Base-by-base conservation (phyloP, 768 basidiomycete species). In the Cystobasidium ongulense region DNA sequence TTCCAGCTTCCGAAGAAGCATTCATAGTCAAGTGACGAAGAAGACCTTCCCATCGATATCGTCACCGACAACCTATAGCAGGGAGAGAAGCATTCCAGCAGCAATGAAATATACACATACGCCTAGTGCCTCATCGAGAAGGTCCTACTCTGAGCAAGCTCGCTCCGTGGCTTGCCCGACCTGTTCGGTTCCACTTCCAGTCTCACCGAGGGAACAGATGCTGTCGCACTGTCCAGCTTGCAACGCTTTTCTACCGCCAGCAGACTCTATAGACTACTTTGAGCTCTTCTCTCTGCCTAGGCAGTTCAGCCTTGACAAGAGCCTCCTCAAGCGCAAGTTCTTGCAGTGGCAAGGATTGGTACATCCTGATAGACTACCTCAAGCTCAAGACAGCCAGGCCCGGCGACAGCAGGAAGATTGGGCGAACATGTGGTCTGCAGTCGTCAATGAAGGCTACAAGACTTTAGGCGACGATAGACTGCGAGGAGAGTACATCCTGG, bases 391-490 rank as follows among this genome's bases (percentile, higher is more conserved):
- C 41, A 67, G 46, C 31, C 27, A 35, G 25, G 43, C 38, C 13
- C 52, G 68, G 53, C 80, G 81, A 1, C 79, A 80, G 54, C 65
- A 72, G 15, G 78, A 78, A 39, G 61, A 71, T 5, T 76, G 80
- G 43, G 82, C 82, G 0, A 77, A 78, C 50, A 76, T 77, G 27
- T 78, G 82, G 74, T 81, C 80, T 52, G 78, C 80, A n/a, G 78
- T 92, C 89, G 82, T 97, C 87, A 72, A 97, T 86, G 65, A 93
- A 83, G 77, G 93, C 87, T 98, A 80, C 54, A 76, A 77, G 61
- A 77, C 75, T 21, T 66, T 81, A 38, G 72, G 75, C 27, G 79
- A 81, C 74, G 80, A 79, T 1, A 54, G 81, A 4, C 78, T 76
- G 57, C 72, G 83, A 4, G 82, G 80, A 11, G 82, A 84, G 63